Evolutionary conservation across 306 rosid species (phyloP).

Genomic region (Hippophae gyantsensis): DNA sequence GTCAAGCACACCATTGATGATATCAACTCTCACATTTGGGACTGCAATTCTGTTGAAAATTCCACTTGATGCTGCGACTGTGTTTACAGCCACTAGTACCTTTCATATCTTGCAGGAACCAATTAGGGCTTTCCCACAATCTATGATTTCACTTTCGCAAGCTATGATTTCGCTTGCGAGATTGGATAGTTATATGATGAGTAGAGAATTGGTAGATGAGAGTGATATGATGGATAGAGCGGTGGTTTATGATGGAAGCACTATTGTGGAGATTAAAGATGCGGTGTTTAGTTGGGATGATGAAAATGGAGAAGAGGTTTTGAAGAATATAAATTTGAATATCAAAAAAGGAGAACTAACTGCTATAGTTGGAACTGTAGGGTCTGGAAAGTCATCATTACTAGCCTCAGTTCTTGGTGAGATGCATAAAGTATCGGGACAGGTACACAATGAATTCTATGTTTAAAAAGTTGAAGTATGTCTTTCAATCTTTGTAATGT

Average conservation of each 20-base stretch:
- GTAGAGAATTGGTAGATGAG: conserved; percentile 49
- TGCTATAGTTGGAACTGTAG: conserved; percentile 86
- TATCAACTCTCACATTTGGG: conserved; percentile 69
- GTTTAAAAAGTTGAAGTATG: not conserved
- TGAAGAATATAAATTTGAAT: conserved; percentile 52
- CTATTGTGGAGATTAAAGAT: conserved; percentile 55
- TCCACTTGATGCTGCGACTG: conserved; percentile 72
- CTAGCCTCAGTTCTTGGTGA: conserved; percentile 88
- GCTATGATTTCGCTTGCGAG: conserved; percentile 84
- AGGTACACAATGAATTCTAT: conserved; percentile 29
- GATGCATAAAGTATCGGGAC: conserved; percentile 73
- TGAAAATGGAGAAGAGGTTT: conserved; percentile 39
- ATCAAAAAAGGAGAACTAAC: conserved; percentile 67
- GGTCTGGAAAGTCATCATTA: conserved; percentile 89
- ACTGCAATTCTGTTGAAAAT: conserved; percentile 57
- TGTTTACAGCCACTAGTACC: conserved; percentile 76
- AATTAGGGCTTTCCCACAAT: conserved; percentile 84
- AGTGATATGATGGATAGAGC: conserved; percentile 39
- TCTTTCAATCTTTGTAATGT: not conserved
- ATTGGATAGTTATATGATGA: conserved; percentile 68
- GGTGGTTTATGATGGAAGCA: conserved; percentile 35
- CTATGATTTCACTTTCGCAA: conserved; percentile 82
- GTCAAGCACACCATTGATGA: conserved; percentile 65
- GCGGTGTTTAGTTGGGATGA: conserved; percentile 86
- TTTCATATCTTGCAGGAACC: conserved; percentile 87